Evolutionary conservation across 495 filamentous ascomycete genomes (phyloP).

Genomic region (Aspergillus incahuasiensis): DNA sequence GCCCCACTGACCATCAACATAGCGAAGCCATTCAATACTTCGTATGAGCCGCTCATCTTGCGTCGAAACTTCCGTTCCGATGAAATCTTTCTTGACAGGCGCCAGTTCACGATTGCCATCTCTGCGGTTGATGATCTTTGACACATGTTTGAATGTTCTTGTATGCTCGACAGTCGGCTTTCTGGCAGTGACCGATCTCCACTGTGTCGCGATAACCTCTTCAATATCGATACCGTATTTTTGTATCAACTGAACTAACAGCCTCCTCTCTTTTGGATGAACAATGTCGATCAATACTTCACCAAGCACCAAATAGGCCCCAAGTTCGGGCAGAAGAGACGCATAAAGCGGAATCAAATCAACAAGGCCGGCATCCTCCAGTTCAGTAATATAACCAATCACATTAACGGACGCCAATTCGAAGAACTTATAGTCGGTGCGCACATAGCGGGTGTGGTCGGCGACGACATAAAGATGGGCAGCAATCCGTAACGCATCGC

Average conservation of each 20-base stretch:
- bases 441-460: conserved; percentile 32
- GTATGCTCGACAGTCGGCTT: conserved; percentile 33
- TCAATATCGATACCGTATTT: conserved; percentile 49
- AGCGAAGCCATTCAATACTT: conserved; percentile 78
- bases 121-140: conserved; percentile 28
- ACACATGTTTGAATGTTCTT: conserved; percentile 26
- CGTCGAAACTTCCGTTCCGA: conserved; percentile 54
- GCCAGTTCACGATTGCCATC: conserved; percentile 31
- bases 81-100: conserved; percentile 56
- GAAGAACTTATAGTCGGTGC: conserved; percentile 29
- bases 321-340: conserved; percentile 58
- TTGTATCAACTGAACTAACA: conserved; percentile 49
- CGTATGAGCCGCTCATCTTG: conserved; percentile 70
- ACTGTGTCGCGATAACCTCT: conserved; percentile 51
- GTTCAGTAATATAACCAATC: conserved; percentile 69
- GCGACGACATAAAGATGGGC: conserved; percentile 49
- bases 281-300: conserved; percentile 59
- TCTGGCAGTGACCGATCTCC: conserved; percentile 40
- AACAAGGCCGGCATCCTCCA: conserved; percentile 62
- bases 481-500: conserved; percentile 39
- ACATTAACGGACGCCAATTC: conserved; percentile 48
- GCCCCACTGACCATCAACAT: conserved; percentile 64
- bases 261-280: conserved; percentile 47
- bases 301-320: conserved; percentile 41
- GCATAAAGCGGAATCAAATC: conserved; percentile 83